phyloP scores from a whole-genome alignment of 805 yeast species.

The Candida arabinofermentans region DNA sequence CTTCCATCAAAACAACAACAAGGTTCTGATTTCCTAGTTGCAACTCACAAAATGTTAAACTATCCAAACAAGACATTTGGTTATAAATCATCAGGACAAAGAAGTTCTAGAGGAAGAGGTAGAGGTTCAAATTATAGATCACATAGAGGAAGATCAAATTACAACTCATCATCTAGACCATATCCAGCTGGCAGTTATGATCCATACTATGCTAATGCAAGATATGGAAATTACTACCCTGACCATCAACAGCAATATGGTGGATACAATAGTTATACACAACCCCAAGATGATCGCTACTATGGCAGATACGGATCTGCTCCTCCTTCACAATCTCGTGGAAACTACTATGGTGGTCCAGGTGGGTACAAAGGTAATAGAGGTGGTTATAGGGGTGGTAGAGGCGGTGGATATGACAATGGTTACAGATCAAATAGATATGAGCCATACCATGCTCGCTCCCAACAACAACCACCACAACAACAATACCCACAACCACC shows the following conservation, averaged over 20 bases:
- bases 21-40: constrained; percentile 26
- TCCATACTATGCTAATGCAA: constrained; percentile 1
- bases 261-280: not conserved
- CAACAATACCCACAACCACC: not conserved
- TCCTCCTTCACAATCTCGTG: constrained; percentile 1
- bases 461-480: not conserved
- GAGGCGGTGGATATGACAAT: constrained; percentile 4
- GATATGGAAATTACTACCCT: constrained; percentile 1
- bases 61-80: constrained; percentile 32
- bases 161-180: constrained; percentile 2
- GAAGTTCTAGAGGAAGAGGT: constrained; percentile 10
- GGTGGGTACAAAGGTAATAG: not conserved
- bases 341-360: constrained; percentile 4
- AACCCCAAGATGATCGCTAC: constrained; percentile 2
- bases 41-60: constrained; percentile 31
- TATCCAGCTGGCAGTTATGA: not conserved
- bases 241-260: not conserved
- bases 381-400: constrained; percentile 2
- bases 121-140: constrained; percentile 13
- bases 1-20: constrained; percentile 30
- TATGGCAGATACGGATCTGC: constrained; percentile 5
- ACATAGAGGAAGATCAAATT: constrained; percentile 3
- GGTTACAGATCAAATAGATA: constrained; percentile 3
- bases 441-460: not conserved
- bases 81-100: constrained; percentile 27